Evolutionary conservation across 371 early-diverging fungal genomes (phyloP), one percentile per base, ranked within the genome.

Genomic region (Cokeromyces recurvatus): DNA sequence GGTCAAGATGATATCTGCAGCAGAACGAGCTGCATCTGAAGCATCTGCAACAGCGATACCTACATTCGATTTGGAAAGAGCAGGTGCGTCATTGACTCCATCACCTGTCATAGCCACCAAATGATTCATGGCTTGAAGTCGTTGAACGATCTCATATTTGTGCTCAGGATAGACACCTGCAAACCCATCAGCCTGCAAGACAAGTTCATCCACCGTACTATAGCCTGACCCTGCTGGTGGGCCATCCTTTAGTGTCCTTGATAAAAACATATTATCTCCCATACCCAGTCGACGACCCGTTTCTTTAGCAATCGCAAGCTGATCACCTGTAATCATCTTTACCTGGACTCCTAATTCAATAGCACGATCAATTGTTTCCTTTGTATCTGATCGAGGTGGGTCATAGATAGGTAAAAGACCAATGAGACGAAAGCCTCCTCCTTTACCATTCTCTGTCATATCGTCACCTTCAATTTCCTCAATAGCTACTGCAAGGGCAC

Each of bases 41-140:
- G 79, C 80, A 48, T 78, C 83, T 36, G 76, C 89, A 71, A 94
- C 88, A 38, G 85, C 85, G 47, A 85, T 79, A 65, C 85, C 85
- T 35, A 83, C 81, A 53, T 85, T 79, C 50, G 85, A 82, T 73
- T 82, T 82, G 54, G 78, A 77, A 43, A 96, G 84, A 25, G 95
- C 94, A 11, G 90, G 92, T 6, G 92, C 89, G 66, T 94, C 97
- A 70, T 93, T 94, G 48, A 91, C 91, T 67, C 94, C 93, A 65
- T 94, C 94, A 48, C 96, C 96, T 21, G 90, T 89, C 90, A 91
- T 91, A 37, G 82, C 86, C 34, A 86, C 89, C 62, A 85, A 73
- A 48, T 87, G 79, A 10, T 82, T 82, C 51, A 74, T 69, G 50
- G 73, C 72, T 68, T 93, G 90, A 51, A 94, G 78, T 27, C 87